Base-by-base conservation (phyloP, 2,329 filamentous ascomycete species). In the Parastagonospora nodorum region DNA sequence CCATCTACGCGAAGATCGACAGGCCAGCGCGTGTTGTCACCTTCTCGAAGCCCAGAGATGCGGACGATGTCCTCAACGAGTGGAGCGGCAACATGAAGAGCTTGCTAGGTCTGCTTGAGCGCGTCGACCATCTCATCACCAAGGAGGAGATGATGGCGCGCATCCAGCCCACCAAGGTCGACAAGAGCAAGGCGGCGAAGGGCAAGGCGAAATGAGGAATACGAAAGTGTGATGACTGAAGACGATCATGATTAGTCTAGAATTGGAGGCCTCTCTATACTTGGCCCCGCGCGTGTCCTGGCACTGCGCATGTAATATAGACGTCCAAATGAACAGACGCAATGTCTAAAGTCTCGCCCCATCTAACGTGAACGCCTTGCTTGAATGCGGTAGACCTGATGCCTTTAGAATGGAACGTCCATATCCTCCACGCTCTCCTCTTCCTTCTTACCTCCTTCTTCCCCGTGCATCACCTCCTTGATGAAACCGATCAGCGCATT, bases 91-190 rank as follows among this genome's bases (percentile, higher is more conserved):
- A 97, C 76, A 97, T 96, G 91, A 96, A 94, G 87, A 92, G 88
- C 70, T 77, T 96, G 66, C 77, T 96, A 60, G 91, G 90, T 9
- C 78, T 93, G 48, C 72, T 96, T 69, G 92, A 96, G 81, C 84
- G 92, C 57, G 95, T 99, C 55, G 94, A 99, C 72, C 94, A 99
- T 75, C 82, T 99, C 67, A 99, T 99, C 69, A 99, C 95, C 48
- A 97, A 97, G 82, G 94, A 99, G 78, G 94, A 99, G 82, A 99
- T 99, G 94, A 99, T 99, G 94, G 94, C 94, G 35, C 84, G 92
- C 52, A 97, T 99, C 67, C 88, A 94, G 75, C 90, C 90, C 5
- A 80, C 64, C 27, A 77, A 74, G 58, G 68, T 71, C n/a, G 74
- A 75, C 48, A 76, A 76, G 66, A 67, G 62, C 48, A 75, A 71